These are phyloP conservation scores for Salix viminalis DNA, from an alignment of 345 rosid species.

Conservation along the genomic window DNA sequence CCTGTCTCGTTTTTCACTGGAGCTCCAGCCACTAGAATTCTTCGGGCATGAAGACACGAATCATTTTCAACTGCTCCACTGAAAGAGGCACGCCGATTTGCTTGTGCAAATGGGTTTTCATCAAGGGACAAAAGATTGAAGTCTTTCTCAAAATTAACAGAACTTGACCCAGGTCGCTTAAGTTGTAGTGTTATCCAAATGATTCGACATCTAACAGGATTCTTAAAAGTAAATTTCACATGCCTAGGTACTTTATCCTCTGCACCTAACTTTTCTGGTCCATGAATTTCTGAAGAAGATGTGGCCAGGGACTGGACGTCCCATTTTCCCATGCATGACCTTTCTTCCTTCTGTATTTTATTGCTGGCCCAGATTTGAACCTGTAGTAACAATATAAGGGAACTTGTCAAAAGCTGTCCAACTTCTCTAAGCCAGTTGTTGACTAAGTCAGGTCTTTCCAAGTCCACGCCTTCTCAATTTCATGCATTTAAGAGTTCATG, in stretches of 20 bases:
- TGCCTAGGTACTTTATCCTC: constrained; percentile 71
- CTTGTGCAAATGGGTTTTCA: constrained; percentile 82
- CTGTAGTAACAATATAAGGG: constrained; percentile 33
- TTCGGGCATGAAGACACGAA: constrained; percentile 84
- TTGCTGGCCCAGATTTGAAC: constrained; percentile 96
- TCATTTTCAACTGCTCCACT: constrained; percentile 65
- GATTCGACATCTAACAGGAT: constrained; percentile 77
- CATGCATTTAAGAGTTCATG: too few species aligned
- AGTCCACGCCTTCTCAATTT: too few species aligned
- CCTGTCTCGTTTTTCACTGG: constrained; percentile 43
- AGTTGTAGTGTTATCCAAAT: constrained; percentile 78
- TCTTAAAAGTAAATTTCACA: constrained; percentile 65
- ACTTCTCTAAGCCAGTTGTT: too few species aligned
- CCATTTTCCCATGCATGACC: constrained; percentile 88
- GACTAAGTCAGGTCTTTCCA: too few species aligned
- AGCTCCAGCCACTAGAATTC: constrained; percentile 68
- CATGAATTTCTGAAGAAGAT: constrained; percentile 67
- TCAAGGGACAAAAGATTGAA: constrained; percentile 70
- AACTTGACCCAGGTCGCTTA: constrained; percentile 76
- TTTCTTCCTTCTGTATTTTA: constrained; percentile 72
- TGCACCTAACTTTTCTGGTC: constrained; percentile 54
- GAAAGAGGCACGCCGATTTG: constrained; percentile 68
- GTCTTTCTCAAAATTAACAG: constrained; percentile 65
- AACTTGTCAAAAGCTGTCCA: constrained; percentile 1
- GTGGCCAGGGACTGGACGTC: constrained; percentile 66